Base-by-base conservation (phyloP, 305 asterid genomes). In the Fraxinus platypoda region DNA sequence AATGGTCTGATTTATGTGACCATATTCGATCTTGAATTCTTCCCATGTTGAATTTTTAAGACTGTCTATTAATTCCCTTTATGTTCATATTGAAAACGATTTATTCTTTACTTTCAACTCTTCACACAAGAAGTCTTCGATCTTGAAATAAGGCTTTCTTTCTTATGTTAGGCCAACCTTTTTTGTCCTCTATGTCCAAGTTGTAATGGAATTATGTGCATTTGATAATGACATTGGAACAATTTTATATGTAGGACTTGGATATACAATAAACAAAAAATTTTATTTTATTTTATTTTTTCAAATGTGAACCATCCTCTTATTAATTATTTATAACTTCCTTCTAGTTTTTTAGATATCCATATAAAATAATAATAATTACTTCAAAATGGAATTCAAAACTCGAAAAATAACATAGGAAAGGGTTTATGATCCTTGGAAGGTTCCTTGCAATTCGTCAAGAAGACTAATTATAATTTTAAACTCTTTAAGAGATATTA, bases 181-280 rank as follows among this genome's bases (percentile, higher is more conserved):
- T 35, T 84, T 78, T 80, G 90, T 84, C 84, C 43, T 75, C 17
- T 75, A 49, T n/a, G 43, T 68, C 68, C 85, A 82, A 82, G 70
- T 25, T 68, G 77, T 23, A 49, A 11, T 30, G 84, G 86, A 76
- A 79, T 84, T 78, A 83, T 84, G 19, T 82, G 31, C 1, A 57
- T 17, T 82, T 26, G 77, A 80, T 31, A 70, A 64, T 70, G 82
- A 83, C 83, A 38, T 72, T 46, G 52, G 64, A 73, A 41, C 41
- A 70, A 59, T 49, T 4, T 8, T 37, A 37, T 37, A 8, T 8
- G 46, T 38, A 38, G 46, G 46, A 38, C 13, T 38, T 8, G 3
- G 46, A 8, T 38, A 8, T 38, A 38, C 49, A 0, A 9, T 38
- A 38, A 8, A 34, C 49, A 9, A 38, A 9, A 34, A 34, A 34